Evolutionary conservation across 169 alveolate species (phyloP).

Genomic region (Plasmodium vinckei): DNA sequence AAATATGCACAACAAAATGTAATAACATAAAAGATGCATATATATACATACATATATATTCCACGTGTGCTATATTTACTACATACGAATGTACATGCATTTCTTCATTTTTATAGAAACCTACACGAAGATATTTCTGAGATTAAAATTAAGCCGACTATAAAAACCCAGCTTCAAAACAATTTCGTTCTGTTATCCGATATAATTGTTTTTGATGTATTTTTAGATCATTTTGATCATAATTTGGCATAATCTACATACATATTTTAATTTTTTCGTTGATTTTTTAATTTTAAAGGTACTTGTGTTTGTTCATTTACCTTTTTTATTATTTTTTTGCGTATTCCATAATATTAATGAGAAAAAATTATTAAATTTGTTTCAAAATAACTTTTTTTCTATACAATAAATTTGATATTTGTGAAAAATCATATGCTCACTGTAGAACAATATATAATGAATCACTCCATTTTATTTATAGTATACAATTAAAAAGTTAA

Average conservation of each 20-base stretch:
- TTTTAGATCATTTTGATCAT: conserved; percentile 14
- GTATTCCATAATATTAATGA: too few species aligned
- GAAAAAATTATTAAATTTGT: too few species aligned
- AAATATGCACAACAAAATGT: conserved; percentile 60
- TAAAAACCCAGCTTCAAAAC: conserved; percentile 40
- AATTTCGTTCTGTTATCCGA: conserved; percentile 64
- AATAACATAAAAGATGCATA: conserved; percentile 5
- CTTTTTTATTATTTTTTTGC: too few species aligned
- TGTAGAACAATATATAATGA: too few species aligned
- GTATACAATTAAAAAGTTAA: too few species aligned
- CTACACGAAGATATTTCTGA: conserved; percentile 37
- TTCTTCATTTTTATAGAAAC: conserved; percentile 15
- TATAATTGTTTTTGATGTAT: conserved; percentile 66
- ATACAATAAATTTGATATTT: too few species aligned
- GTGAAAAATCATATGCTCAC: too few species aligned
- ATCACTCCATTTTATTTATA: too few species aligned
- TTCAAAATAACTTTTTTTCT: too few species aligned
- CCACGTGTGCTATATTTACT: neutral
- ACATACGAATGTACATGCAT: neutral
- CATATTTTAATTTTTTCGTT: too few species aligned
- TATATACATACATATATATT: neutral
- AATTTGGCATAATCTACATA: neutral
- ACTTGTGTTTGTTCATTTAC: too few species aligned
- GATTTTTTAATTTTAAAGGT: too few species aligned
- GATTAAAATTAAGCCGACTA: conserved; percentile 50